phyloP scores from a whole-genome alignment of 2,329 filamentous ascomycete species.

The Berkeleyomyces rouxiae region DNA sequence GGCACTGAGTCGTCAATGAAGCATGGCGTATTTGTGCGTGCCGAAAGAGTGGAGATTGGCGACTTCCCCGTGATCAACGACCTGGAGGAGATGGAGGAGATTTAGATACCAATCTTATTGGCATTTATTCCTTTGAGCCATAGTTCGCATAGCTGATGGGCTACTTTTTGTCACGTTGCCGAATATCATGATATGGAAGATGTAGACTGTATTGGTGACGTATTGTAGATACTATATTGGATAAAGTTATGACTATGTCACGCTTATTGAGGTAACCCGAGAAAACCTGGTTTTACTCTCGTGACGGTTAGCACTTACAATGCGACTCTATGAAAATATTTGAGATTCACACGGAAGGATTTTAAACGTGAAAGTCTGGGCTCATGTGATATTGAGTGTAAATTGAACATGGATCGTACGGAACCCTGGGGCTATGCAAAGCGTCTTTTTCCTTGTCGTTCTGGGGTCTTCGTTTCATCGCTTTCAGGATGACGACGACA shows the following conservation, averaged over 20 bases:
- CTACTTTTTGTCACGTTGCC: no score
- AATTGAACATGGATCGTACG: not conserved
- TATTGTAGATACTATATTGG: not conserved
- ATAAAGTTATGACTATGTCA: not conserved
- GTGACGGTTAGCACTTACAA: not conserved
- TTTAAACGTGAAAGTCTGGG: not conserved
- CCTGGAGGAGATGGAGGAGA: conserved; percentile 63
- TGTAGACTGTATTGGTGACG: not conserved
- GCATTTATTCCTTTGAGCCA: not conserved
- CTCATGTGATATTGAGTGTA: conserved; percentile 15
- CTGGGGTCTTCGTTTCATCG: not conserved
- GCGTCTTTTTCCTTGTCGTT: not conserved
- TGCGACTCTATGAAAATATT: not conserved
- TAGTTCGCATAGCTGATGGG: no score
- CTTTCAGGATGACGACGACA: not conserved
- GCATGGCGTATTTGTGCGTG: conserved; percentile 61
- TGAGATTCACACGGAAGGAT: not conserved
- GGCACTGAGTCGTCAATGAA: conserved; percentile 45
- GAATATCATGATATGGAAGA: not conserved
- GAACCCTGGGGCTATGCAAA: not conserved
- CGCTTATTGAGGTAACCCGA: not conserved
- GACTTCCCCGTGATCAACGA: conserved; percentile 57
- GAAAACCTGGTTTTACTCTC: not conserved
- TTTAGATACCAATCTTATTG: conserved; percentile 22
- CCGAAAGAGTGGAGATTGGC: conserved; percentile 61